phyloP scores from a whole-genome alignment of 2,329 filamentous ascomycete species.

The Reticulascus tulasneorum region DNA sequence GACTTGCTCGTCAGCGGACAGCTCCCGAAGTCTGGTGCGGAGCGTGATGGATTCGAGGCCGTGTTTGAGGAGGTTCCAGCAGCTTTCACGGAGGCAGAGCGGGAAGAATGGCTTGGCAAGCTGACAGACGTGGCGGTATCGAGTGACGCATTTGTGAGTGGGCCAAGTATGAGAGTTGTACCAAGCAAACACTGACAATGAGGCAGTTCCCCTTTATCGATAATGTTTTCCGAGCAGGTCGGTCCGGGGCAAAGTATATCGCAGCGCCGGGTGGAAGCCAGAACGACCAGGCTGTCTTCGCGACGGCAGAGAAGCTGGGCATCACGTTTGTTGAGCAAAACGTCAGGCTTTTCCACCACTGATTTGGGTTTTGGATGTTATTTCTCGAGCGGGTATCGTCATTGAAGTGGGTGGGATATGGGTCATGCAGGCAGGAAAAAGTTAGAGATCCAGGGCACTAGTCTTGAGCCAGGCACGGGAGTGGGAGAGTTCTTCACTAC shows the following conservation, averaged over 20 bases:
- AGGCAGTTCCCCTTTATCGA: constrained; percentile 92
- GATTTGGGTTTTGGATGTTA: too few relatives aligned
- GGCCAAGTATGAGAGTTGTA: too few relatives aligned
- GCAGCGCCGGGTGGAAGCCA: constrained; percentile 89
- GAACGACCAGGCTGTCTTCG: constrained; percentile 77
- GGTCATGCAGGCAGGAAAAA: background rate
- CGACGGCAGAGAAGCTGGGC: constrained; percentile 84
- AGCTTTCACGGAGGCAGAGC: constrained; percentile 79
- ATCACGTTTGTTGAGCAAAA: constrained; percentile 97
- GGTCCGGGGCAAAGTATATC: constrained; percentile 92
- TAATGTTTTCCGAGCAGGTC: constrained; percentile 87
- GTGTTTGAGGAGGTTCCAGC: constrained; percentile 86
- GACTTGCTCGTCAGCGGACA: constrained; percentile 90
- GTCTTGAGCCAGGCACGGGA: too few relatives aligned
- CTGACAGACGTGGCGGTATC: constrained; percentile 79
- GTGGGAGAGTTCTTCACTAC: too few relatives aligned
- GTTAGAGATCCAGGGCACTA: background rate
- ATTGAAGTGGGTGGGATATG: background rate
- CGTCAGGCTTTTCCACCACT: constrained; percentile 93
- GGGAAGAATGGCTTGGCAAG: constrained; percentile 79
- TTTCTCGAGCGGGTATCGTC: background rate
- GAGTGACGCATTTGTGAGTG: constrained; percentile 88
- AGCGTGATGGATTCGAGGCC: constrained; percentile 81
- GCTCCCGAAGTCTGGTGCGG: constrained; percentile 76
- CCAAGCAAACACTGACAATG: constrained; percentile 18